A percentile compares a stretch with the other conserved stretches of the same genome.
phyloP scores from a whole-genome alignment of 495 filamentous ascomycete genomes.

The Neurospora sp. region DNA sequence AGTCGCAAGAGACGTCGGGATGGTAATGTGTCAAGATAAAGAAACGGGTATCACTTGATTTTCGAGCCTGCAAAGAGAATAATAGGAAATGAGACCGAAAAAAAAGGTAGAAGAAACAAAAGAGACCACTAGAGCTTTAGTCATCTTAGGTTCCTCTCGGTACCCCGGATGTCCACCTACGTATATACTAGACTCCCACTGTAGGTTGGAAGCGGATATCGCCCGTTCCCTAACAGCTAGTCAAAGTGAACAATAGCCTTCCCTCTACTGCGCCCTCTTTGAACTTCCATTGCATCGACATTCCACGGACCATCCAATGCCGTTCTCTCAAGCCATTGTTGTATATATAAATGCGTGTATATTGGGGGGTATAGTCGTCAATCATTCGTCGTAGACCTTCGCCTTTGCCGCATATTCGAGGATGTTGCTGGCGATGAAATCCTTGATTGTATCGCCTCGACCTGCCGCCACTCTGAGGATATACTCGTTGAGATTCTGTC shows the following conservation, averaged over 20 bases:
- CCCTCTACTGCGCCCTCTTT: not conserved
- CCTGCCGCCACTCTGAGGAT: conserved; percentile 86
- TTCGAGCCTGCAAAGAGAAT: not conserved
- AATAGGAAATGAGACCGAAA: not conserved
- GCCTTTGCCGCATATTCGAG: conserved; percentile 70
- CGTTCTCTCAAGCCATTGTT: not conserved
- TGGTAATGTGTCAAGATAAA: not conserved
- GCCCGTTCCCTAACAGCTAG: not conserved
- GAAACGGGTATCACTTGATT: not conserved
- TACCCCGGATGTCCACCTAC: not conserved
- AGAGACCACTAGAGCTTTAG: not conserved
- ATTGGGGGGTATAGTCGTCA: not conserved
- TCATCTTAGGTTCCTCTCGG: not conserved
- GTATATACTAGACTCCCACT: not conserved
- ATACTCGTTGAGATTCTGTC: conserved; percentile 81
- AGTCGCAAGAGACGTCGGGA: not conserved
- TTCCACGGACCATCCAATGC: not conserved
- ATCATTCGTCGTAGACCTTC: conserved; percentile 46
- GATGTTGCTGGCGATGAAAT: conserved; percentile 72
- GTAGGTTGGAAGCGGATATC: not conserved
- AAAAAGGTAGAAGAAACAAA: not conserved
- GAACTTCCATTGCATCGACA: not conserved
- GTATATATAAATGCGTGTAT: not conserved
- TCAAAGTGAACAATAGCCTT: not conserved
- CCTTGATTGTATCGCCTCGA: conserved; percentile 66